Evolutionary conservation across 2,329 filamentous ascomycete genomes (phyloP).

Genomic region (Fusarium caatingaense): DNA sequence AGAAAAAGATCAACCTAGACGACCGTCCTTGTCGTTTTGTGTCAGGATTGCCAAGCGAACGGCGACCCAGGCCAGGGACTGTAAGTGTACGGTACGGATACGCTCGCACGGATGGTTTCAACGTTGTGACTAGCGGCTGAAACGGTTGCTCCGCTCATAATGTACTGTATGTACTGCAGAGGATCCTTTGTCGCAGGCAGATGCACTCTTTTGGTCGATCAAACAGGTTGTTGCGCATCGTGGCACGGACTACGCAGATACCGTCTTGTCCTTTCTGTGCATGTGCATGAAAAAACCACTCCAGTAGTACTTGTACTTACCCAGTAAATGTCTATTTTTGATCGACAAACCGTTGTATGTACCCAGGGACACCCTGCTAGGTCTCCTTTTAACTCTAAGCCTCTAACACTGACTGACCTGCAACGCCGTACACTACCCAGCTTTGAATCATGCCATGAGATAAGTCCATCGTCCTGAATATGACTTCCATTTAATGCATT

Average conservation of each 20-base stretch:
- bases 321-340: slow-evolving; percentile 28
- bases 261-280: slow-evolving; percentile 1
- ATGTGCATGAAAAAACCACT: slow-evolving; percentile 12
- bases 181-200: slow-evolving; percentile 29
- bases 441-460: slow-evolving; percentile 25
- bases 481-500: slow-evolving; percentile 10
- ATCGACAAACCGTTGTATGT: slow-evolving; percentile 5
- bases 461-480: slow-evolving; percentile 11
- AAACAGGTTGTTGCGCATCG: slow-evolving; percentile 24
- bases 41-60: slow-evolving; percentile 32
- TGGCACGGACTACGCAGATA: slow-evolving; percentile 2
- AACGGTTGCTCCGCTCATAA: slow-evolving; percentile 33
- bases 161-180: slow-evolving; percentile 16
- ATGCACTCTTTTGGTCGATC: slow-evolving; percentile 21
- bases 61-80: background rate
- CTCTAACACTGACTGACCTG: slow-evolving; percentile 24
- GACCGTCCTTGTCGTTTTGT: slow-evolving; percentile 23
- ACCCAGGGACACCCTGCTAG: slow-evolving; percentile 3
- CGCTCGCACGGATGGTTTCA: slow-evolving; percentile 46
- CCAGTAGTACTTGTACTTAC: background rate
- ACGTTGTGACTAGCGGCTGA: slow-evolving; percentile 41
- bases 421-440: slow-evolving; percentile 40
- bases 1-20: slow-evolving; percentile 1
- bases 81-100: background rate
- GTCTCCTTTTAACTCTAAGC: slow-evolving; percentile 10